phyloP scores from a whole-genome alignment of 2,329 filamentous ascomycete species.

The Ascochyta viciae-villosae region DNA sequence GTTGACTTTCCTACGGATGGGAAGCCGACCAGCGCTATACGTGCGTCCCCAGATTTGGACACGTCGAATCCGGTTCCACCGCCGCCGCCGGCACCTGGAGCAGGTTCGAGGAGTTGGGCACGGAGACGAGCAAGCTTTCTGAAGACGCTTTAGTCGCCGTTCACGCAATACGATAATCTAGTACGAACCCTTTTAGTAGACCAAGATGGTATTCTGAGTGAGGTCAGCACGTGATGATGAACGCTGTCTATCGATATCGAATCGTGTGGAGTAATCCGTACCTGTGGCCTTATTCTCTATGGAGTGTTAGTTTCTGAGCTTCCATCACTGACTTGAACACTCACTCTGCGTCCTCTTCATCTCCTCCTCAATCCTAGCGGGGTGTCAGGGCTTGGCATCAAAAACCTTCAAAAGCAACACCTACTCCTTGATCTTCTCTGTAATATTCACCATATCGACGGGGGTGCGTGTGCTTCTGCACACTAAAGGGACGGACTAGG shows the following conservation, averaged over 20 bases:
- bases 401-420: slow-evolving; percentile 42
- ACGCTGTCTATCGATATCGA: not conserved
- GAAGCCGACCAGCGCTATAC: slow-evolving; percentile 97
- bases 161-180: too few species aligned
- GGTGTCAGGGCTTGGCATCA: slow-evolving; percentile 41
- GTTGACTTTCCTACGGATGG: slow-evolving; percentile 99
- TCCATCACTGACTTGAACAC: slow-evolving; percentile 1
- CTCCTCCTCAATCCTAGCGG: slow-evolving; percentile 93
- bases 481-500: slow-evolving; percentile 12
- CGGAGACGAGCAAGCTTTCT: slow-evolving; percentile 96
- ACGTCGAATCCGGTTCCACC: slow-evolving; percentile 86
- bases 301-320: slow-evolving; percentile 41
- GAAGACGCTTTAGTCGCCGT: slow-evolving; percentile 26
- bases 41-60: slow-evolving; percentile 93
- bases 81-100: slow-evolving; percentile 76
- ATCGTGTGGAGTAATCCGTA: slow-evolving; percentile 57
- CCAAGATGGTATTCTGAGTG: slow-evolving; percentile 92
- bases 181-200: slow-evolving; percentile 84
- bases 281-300: slow-evolving; percentile 98
- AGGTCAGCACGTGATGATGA: slow-evolving; percentile 46
- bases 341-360: slow-evolving; percentile 98
- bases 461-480: not conserved
- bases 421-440: slow-evolving; percentile 99
- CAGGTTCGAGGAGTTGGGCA: slow-evolving; percentile 92
- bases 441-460: slow-evolving; percentile 92